Evolutionary conservation across 768 basidiomycete species (phyloP).

Genomic region (Hydnomerulius pinastri): DNA sequence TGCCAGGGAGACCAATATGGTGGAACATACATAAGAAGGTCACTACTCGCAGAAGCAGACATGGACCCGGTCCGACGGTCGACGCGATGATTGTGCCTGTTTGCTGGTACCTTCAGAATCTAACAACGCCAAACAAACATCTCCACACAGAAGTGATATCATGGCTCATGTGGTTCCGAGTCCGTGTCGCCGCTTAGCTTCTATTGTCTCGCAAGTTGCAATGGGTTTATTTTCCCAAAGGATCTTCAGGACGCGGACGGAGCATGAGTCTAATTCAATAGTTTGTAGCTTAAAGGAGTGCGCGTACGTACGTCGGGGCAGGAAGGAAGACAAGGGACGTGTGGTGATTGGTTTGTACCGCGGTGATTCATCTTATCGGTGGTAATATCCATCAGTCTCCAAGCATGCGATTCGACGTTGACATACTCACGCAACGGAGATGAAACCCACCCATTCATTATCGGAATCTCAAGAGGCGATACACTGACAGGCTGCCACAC

Average conservation of each 20-base stretch:
- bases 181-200: constrained; percentile 1
- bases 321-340: background rate
- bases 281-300: background rate
- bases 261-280: constrained; percentile 6
- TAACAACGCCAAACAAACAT: constrained; percentile 3
- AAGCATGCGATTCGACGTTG: background rate
- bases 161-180: constrained; percentile 7
- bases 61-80: background rate
- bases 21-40: no score
- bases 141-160: background rate
- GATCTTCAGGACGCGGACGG: constrained; percentile 11
- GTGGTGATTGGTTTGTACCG: background rate
- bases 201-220: background rate
- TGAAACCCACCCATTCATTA: constrained; percentile 13
- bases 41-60: no score
- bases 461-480: background rate
- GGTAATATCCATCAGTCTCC: background rate
- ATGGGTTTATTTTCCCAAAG: background rate
- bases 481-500: background rate
- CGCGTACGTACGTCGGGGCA: background rate
- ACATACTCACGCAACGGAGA: constrained; percentile 9
- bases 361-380: background rate
- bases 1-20: no score
- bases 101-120: constrained; percentile 5
- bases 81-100: background rate